Conservation (phyloP, 495 filamentous ascomycete species). For the Penicillium cosmopolitanum region DNA sequence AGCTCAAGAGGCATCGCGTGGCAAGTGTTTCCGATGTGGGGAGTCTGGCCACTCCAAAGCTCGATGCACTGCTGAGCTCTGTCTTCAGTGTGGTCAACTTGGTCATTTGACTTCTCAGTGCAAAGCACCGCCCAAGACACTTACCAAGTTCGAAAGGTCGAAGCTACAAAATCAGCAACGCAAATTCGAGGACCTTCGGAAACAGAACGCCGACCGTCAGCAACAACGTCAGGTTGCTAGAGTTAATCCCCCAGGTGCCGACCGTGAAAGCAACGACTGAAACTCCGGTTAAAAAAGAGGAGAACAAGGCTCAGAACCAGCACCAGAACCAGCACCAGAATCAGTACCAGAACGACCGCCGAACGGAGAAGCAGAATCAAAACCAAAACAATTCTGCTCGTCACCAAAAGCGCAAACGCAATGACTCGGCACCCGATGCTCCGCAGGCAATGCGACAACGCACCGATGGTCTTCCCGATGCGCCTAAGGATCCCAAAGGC, state of each 20-base stretch:
- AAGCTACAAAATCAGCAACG: constrained; percentile 39
- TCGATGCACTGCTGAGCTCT: constrained; percentile 46
- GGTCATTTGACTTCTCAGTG: constrained; percentile 46
- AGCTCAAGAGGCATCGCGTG: constrained; percentile 38
- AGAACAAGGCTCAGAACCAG: not conserved
- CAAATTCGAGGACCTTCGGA: constrained; percentile 33
- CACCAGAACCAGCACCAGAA: too few relatives aligned
- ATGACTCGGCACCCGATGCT: constrained; percentile 35
- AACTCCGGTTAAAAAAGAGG: constrained; percentile 13
- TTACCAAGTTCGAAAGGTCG: constrained; percentile 41
- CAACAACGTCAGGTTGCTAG: constrained; percentile 47
- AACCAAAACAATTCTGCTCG: constrained; percentile 9
- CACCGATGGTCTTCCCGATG: constrained; percentile 28
- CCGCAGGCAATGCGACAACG: constrained; percentile 32
- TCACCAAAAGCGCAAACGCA: constrained; percentile 47
- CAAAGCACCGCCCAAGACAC: constrained; percentile 25
- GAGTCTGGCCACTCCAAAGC: constrained; percentile 40
- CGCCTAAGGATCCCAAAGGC: constrained; percentile 21
- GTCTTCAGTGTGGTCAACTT: constrained; percentile 49
- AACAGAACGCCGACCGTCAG: constrained; percentile 41
- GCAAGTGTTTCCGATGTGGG: constrained; percentile 51
- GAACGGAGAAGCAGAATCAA: too few relatives aligned
- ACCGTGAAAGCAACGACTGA: constrained; percentile 39
- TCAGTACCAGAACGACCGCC: too few relatives aligned
- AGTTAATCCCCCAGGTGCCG: constrained; percentile 53